Conservation (phyloP, 2,329 filamentous ascomycete species). For the Botrytis elliptica region DNA sequence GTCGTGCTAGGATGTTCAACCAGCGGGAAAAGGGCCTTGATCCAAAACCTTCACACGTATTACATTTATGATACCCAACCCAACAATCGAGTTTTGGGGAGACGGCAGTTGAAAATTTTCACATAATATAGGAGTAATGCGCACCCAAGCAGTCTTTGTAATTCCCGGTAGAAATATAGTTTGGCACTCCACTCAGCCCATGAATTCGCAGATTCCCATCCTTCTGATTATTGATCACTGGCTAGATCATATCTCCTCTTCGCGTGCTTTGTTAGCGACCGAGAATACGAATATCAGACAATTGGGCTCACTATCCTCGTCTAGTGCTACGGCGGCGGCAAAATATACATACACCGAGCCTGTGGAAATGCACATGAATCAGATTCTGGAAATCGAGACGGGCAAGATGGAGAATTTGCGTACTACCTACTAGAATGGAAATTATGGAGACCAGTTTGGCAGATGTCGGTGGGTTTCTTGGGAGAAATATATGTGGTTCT, state of each 20-base stretch:
- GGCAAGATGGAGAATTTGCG: neutral
- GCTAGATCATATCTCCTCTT: constrained; percentile 57
- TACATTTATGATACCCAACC: constrained; percentile 58
- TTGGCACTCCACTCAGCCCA: constrained; percentile 54
- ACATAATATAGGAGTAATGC: constrained; percentile 53
- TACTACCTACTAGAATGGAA: neutral
- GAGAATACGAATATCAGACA: constrained; percentile 52
- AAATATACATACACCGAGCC: constrained; percentile 58
- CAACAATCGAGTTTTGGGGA: constrained; percentile 57
- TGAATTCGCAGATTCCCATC: constrained; percentile 47
- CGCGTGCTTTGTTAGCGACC: constrained; percentile 54
- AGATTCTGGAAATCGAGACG: constrained; percentile 41
- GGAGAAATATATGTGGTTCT: neutral
- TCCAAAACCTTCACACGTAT: constrained; percentile 61
- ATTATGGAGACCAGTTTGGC: neutral
- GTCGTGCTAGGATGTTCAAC: constrained; percentile 64
- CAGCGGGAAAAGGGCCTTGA: constrained; percentile 62
- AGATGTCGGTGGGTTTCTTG: neutral
- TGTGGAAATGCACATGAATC: constrained; percentile 50
- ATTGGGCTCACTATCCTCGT: constrained; percentile 53
- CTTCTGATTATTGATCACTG: constrained; percentile 59
- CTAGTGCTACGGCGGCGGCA: constrained; percentile 53
- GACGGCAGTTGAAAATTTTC: constrained; percentile 61
- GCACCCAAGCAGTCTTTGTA: constrained; percentile 53
- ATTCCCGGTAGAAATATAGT: constrained; percentile 63